Evolutionary conservation across 202 grass and related monocot species (phyloP), one percentile per base, ranked within the genome.

Genomic region (Sporobolus alterniflorus): DNA sequence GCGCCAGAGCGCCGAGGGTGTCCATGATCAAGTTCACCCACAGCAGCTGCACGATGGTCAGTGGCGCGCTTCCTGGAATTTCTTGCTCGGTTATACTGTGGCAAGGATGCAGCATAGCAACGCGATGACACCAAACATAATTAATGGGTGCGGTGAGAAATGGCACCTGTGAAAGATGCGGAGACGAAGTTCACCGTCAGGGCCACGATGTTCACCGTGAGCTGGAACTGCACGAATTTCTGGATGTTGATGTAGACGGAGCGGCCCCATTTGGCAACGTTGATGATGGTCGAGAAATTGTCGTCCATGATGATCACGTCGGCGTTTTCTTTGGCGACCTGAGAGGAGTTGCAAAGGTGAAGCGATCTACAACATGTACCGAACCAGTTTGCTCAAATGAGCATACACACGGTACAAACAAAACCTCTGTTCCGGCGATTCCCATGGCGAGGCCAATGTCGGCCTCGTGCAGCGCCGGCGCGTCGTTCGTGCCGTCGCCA

Each of bases 1-100:
- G 81, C 52, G 96, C 96, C 41, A 95, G 62, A 13, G 96, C 96
- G 0, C 96, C 91, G 1, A 98, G 93, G 3, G 90, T 95, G 85
- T 98, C 96, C 96, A 98, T 98, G 67, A 95, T 95, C 82, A 98
- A 74, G 80, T 98, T 98, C 78, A 95, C 92, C 96, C 96, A 98
- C 50, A 98, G 82, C 75, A 98, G 73, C 28, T 98, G 96, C 26
- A 95, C 92, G 21, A 92, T 92, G 14, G 92, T 98, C 73, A 95
- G 44, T 0, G 96, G 96, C 1, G 93, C 91, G 21, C 88, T 96
- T 70, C 94, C 89, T 93, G 73, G 54, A 71, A 55, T 43, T 36
- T 26, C 9, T 51, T n/a, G 34, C 20, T 73, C 79, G 8, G 7
- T 28, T 29, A 21, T 51, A 16, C n/a, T n/a, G n/a, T n/a, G n/a